Base-by-base conservation (phyloP, 2,329 filamentous ascomycete species). In the Corinectria fuckeliana region DNA sequence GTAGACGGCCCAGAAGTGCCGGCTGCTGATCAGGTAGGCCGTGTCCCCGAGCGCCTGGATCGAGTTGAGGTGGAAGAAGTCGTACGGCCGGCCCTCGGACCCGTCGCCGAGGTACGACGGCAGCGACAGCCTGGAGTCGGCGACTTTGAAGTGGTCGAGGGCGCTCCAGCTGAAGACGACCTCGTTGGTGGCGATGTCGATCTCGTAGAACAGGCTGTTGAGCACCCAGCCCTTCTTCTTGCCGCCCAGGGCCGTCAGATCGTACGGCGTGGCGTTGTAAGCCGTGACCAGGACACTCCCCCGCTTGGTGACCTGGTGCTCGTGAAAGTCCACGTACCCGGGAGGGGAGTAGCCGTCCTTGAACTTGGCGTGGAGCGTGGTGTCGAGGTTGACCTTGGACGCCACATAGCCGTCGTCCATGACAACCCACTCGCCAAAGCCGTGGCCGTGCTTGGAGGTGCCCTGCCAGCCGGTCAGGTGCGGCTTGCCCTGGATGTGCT, bases 121-220 rank as follows among this genome's bases (percentile, higher is more conserved):
- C 5, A 62, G 49, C 5, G 61, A 53, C 1, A 66, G 34, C 47
- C 59, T 65, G 0, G 67, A 68, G 3, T 66, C 50, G 7, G 64
- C 34, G 0, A 62, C 25, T 7, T 56, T 56, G 28, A 71, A 61
- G 39, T 79, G 75, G 1, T 74, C 74, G 0, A 79, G 60, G 2
- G 76, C 70, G 32, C 74, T 78, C 80, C 80, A 81, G 5, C 58
- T 65, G 53, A 77, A 81, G 1, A 81, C 55, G 2, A 80, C 63
- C 21, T 78, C 67, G 23, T 71, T 70, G 0, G 77, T 80, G 30
- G 71, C 67, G 8, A 78, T 66, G 41, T 81, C 77, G n/a, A 81
- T 69, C 58, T 81, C 78, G 55, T 74, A 78, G 53, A 80, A 72
- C 30, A 78, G 56, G 18, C 69, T 71, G 59, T 80, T 76, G 0